Conservation (phyloP, 768 basidiomycete genomes). For the Termitomyces heimii region DNA sequence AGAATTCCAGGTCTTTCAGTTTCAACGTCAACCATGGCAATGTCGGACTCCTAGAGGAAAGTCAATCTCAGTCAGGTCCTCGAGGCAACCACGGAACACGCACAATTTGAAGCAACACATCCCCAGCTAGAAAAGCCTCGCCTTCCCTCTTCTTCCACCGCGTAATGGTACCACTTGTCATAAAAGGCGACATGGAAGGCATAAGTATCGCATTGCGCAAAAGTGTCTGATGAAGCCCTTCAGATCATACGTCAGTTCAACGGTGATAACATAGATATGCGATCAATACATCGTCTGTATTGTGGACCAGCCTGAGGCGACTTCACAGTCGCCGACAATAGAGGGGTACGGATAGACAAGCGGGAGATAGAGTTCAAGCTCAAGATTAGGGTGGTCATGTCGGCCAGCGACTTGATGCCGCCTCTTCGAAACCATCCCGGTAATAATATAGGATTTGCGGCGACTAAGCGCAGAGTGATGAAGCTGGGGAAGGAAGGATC, state of each 20-base stretch:
- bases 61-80: neutral
- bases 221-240: conserved; percentile 30
- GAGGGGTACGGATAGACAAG: conserved; percentile 19
- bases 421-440: neutral
- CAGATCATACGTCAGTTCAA: neutral
- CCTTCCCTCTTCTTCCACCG: conserved; percentile 79
- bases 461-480: neutral
- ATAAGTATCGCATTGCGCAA: conserved; percentile 42
- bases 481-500: neutral
- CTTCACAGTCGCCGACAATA: conserved; percentile 19
- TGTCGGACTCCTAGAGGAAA: conserved; percentile 58
- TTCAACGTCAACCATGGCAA: conserved; percentile 82
- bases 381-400: conserved; percentile 16
- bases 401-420: conserved; percentile 21
- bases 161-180: conserved; percentile 79
- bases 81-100: conserved; percentile 8
- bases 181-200: conserved; percentile 89
- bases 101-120: conserved; percentile 76
- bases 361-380: conserved; percentile 12
- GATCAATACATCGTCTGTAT: conserved; percentile 19
- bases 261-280: neutral
- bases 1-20: conserved; percentile 85
- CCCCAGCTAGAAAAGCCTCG: conserved; percentile 63
- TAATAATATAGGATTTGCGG: conserved; percentile 1
- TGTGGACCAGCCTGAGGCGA: conserved; percentile 16